phyloP scores from a whole-genome alignment of 441 rosid genomes.

The Brassica hybrid region DNA sequence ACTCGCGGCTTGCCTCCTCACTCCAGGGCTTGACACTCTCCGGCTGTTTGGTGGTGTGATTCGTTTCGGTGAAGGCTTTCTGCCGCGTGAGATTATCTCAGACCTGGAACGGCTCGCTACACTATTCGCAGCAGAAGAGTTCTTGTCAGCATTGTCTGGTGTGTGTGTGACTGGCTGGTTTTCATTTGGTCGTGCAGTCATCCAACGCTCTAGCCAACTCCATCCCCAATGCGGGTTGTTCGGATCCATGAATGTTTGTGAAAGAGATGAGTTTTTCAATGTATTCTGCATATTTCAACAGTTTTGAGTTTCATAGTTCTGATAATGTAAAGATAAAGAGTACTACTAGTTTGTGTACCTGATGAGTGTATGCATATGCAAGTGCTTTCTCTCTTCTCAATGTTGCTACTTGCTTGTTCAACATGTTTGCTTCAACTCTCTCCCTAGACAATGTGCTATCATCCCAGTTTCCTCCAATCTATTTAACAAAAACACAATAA shows the following conservation, averaged over 20 bases:
- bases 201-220: constrained; percentile 99
- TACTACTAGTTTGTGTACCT: constrained; percentile 52
- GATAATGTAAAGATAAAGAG: background rate
- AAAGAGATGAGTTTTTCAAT: constrained; percentile 36
- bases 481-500: constrained; percentile 26
- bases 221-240: constrained; percentile 95
- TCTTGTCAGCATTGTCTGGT: constrained; percentile 57
- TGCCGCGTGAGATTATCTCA: constrained; percentile 57
- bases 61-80: constrained; percentile 49
- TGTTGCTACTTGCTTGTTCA: constrained; percentile 76
- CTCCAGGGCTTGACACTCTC: constrained; percentile 57
- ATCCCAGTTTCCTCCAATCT: constrained; percentile 77
- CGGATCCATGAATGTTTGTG: constrained; percentile 79
- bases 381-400: constrained; percentile 91
- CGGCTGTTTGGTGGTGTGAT: constrained; percentile 46
- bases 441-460: constrained; percentile 67
- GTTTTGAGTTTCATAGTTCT: constrained; percentile 9
- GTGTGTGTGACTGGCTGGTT: constrained; percentile 42
- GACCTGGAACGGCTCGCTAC: constrained; percentile 56
- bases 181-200: constrained; percentile 91
- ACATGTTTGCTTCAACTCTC: constrained; percentile 66
- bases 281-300: constrained; percentile 55
- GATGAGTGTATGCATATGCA: constrained; percentile 93
- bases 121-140: constrained; percentile 63
- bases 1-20: constrained; percentile 53